Percentiles rank a stretch among this genome's conserved stretches.
Conservation (phyloP, 2,329 filamentous ascomycete species). For the Cordyceps militaris region DNA sequence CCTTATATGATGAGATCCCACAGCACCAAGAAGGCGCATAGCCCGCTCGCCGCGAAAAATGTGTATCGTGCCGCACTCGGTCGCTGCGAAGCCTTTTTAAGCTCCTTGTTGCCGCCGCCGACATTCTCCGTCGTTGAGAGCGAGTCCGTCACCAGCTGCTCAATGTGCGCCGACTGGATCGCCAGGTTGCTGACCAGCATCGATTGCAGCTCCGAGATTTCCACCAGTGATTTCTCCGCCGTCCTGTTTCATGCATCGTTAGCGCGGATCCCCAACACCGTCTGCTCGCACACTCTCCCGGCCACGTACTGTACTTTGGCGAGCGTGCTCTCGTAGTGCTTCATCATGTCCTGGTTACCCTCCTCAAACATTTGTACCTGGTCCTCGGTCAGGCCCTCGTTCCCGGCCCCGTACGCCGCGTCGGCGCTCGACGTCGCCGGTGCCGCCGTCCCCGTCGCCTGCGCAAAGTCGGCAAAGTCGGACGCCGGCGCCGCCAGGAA, state of each 20-base stretch:
- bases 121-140: conserved; percentile 78
- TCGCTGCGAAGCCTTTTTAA: conserved; percentile 72
- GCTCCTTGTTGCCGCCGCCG: conserved; percentile 79
- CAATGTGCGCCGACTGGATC: conserved; percentile 81
- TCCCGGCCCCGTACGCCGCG: conserved; percentile 14
- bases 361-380: conserved; percentile 90
- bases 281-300: neutral
- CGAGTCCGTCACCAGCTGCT: conserved; percentile 80
- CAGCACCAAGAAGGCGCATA: conserved; percentile 66
- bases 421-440: neutral
- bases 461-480: conserved; percentile 28
- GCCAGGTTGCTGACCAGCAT: conserved; percentile 80
- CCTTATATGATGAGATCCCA: conserved; percentile 64
- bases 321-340: conserved; percentile 88
- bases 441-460: conserved; percentile 16
- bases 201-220: conserved; percentile 88
- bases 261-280: neutral
- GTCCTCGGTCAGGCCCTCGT: conserved; percentile 64
- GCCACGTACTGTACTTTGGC: conserved; percentile 79
- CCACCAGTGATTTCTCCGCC: conserved; percentile 81
- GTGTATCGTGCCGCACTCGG: conserved; percentile 68
- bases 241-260: conserved; percentile 44
- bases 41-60: conserved; percentile 70
- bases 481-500: conserved; percentile 43
- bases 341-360: conserved; percentile 87